Conservation (phyloP, 345 rosid species). For the Hibiscus mutabilis region DNA sequence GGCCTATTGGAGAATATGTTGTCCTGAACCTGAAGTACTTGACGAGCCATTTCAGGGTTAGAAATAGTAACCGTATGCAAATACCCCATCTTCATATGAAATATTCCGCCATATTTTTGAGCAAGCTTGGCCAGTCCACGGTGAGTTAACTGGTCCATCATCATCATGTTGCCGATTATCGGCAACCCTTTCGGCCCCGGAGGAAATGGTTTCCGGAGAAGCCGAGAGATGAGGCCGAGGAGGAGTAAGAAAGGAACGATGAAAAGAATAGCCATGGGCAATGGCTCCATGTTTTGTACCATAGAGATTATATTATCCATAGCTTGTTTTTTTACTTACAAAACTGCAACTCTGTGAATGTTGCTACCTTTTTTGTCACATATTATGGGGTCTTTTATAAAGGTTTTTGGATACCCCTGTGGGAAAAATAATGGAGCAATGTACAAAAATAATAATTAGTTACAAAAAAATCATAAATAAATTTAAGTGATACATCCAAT, state of each 20-base stretch:
- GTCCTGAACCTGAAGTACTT: slow-evolving; percentile 82
- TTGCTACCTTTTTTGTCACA: slow-evolving; percentile 20
- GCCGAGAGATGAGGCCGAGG: slow-evolving; percentile 24
- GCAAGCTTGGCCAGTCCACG: slow-evolving; percentile 75
- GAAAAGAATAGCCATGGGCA: slow-evolving; percentile 27
- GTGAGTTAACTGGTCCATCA: slow-evolving; percentile 94
- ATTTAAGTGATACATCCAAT: too few relatives aligned
- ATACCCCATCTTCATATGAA: slow-evolving; percentile 73
- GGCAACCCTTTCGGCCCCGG: slow-evolving; percentile 92
- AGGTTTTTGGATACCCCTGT: not conserved
- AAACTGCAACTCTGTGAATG: slow-evolving; percentile 21
- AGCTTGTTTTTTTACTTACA: not conserved
- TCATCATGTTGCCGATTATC: slow-evolving; percentile 70
- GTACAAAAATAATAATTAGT: too few relatives aligned
- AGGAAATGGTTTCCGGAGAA: slow-evolving; percentile 54
- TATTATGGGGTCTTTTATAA: slow-evolving; percentile 23
- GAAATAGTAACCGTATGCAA: slow-evolving; percentile 67
- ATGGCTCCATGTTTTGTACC: slow-evolving; percentile 22
- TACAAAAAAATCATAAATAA: too few relatives aligned
- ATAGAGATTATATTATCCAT: slow-evolving; percentile 25
- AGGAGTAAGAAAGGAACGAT: slow-evolving; percentile 35
- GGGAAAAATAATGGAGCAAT: not conserved
- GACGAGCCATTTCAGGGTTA: slow-evolving; percentile 62
- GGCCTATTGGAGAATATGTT: slow-evolving; percentile 81
- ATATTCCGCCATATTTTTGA: slow-evolving; percentile 64